Base-by-base conservation (phyloP, 2,329 filamentous ascomycete genomes). In the Aspergillus candidus region DNA sequence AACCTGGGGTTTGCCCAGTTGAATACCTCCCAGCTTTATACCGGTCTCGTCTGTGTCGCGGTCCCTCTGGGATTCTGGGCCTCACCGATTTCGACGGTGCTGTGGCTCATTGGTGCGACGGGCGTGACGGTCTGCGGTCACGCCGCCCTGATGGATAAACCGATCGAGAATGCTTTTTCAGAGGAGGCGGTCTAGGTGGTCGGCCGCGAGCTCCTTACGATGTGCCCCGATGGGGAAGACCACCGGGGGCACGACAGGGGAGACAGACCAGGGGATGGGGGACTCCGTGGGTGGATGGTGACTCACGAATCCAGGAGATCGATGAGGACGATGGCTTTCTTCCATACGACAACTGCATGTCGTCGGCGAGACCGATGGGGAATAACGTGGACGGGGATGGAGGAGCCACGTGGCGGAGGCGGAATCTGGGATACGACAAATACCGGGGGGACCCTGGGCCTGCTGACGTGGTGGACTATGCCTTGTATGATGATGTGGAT, bases 181-280 rank as follows among this genome's bases (percentile, higher is more conserved):
- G 93, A 94, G 90, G 93, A 98, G 91, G 91, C 93, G 90, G 93
- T 98, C 86, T 98, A 97, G 83, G 80, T 94, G 90, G 90, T 97
- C 93, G 91, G 88, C 91, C 91, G 93, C 93, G 86, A 93, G 85
- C 90, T 95, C 91, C 90, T 74, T 73, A 78, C 72, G 73, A 74
- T 77, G 83, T 85, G 89, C 89, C 90, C 87, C 84, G 77, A 81
- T 90, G 87, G 91, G 91, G 90, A 96, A 96, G 91, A 96, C 88
- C 89, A 93, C 86, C 88, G 79, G 86, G 88, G 86, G 86, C 83
- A 79, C 81, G 77, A 68, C 63, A 61, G 72, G 77, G 79, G 77
- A 80, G 79, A 75, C 80, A 73, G 71, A 72, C 74, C 58, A 76
- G 73, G 65, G 66, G 68, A 55, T 73, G 74, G 69, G 72, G 71